These are phyloP conservation scores for Fusarium nisikadoi DNA, from an alignment of 2,329 filamentous ascomycete genomes.

Conservation along the genomic window DNA sequence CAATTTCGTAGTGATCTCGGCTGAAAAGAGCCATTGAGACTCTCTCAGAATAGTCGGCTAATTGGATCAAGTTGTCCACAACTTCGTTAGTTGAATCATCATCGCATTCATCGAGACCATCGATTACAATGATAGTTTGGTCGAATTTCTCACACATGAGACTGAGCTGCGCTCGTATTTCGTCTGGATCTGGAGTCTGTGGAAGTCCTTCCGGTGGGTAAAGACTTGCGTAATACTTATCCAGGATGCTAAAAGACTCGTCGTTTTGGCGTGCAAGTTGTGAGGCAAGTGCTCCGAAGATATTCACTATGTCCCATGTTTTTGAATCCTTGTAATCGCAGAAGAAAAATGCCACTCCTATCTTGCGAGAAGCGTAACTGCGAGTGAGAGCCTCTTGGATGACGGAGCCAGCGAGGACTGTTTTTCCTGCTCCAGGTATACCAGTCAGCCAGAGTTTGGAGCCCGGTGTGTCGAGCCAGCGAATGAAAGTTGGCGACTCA, in stretches of 20 bases:
- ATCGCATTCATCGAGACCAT: conserved; percentile 4
- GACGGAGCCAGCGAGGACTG: conserved; percentile 1
- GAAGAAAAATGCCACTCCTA: conserved; percentile 10
- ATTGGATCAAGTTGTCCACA: background rate
- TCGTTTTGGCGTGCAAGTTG: conserved; percentile 17
- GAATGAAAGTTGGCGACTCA: background rate
- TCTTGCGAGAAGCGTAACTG: rapidly evolving
- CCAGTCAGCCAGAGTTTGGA: conserved; percentile 23
- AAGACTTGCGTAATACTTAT: background rate
- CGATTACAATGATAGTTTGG: background rate
- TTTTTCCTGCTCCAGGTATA: conserved; percentile 22
- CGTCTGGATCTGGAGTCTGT: background rate
- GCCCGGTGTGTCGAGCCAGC: conserved; percentile 5
- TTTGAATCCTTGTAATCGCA: conserved; percentile 6
- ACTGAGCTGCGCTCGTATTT: rapidly evolving
- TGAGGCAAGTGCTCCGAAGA: background rate
- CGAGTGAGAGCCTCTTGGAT: conserved; percentile 1
- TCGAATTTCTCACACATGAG: background rate
- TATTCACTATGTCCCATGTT: background rate
- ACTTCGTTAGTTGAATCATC: conserved; percentile 1
- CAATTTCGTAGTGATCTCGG: conserved; percentile 14
- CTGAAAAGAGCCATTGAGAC: conserved; percentile 13
- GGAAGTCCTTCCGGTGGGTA: background rate
- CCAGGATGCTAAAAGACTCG: background rate
- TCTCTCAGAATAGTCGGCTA: background rate